Evolutionary conservation across 2,329 filamentous ascomycete genomes (phyloP), one percentile per base, ranked within the genome.

Genomic region (Leptodontidium sp.): DNA sequence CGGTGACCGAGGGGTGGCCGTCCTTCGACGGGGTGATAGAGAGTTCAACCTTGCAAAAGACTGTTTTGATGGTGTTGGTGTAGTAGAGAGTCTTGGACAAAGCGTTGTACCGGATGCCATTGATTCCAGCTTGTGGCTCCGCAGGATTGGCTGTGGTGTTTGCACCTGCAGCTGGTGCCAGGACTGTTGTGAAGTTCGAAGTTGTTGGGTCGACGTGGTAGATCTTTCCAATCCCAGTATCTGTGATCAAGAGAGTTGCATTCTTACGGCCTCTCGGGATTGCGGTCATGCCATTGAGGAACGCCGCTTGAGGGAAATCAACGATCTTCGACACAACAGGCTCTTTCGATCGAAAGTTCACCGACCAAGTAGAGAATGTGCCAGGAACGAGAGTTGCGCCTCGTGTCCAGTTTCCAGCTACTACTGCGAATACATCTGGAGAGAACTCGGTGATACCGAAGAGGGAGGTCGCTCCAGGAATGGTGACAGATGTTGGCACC

Each of bases 391-490:
- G 45, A 63, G 32, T 40, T 29, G 57, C 24, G 14, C 53, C 53
- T n/a, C 11, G 32, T 24, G 43, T 63, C 61, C 12, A 63, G n/a
- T n/a, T 35, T 29, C 43, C 61, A 14, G 32, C 45, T 24, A 52
- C 17, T 14, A 64, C 47, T 24, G 61, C 26, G 21, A 63, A 63
- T 24, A 63, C 26, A 52, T 63, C 61, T 32, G 61, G 61, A n/a
- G n/a, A 17, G 2, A 50, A 29, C 32, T 63, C 61, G 8, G 43
- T 47, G 43, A 63, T 63, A 26, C 61, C 61, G 26, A 57, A 29
- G 3, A 32, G 29, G 6, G 29, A 32, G 29, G 29, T 32, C 29
- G 29, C 29, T 3, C 29, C 29, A 32, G 29, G 29, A 32, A 32
- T 32, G 29, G 29, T 32, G 29, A 32, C 29, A 32, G 29, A 32